A percentile compares a stretch with the other conserved stretches of the same genome.
phyloP scores from a whole-genome alignment of 2,329 filamentous ascomycete species.

The Cladophialophora bantiana region DNA sequence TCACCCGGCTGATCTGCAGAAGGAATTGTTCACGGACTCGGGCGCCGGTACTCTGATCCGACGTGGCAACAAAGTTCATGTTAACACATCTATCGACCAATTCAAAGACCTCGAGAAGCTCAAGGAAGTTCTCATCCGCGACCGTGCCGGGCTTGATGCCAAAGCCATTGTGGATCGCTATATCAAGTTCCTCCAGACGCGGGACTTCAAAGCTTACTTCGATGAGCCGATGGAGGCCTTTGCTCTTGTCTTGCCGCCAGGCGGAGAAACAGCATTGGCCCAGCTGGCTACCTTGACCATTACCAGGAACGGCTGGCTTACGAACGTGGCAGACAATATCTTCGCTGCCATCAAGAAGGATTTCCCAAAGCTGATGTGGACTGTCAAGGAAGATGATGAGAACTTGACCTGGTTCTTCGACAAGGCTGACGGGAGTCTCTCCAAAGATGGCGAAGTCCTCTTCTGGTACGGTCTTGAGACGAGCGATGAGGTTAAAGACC shows the following conservation, averaged over 20 bases:
- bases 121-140: conserved; percentile 81
- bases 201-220: conserved; percentile 90
- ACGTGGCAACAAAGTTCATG: conserved; percentile 86
- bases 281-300: conserved; percentile 91
- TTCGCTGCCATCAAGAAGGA: conserved; percentile 94
- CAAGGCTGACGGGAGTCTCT: conserved; percentile 91
- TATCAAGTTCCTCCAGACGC: conserved; percentile 75
- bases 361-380: conserved; percentile 89
- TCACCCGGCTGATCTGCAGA: conserved; percentile 92
- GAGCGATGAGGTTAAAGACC: conserved; percentile 77
- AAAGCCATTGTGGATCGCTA: conserved; percentile 86
- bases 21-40: conserved; percentile 95
- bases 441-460: conserved; percentile 83
- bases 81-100: conserved; percentile 72
- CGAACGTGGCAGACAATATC: conserved; percentile 93
- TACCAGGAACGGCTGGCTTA: conserved; percentile 92
- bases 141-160: conserved; percentile 81
- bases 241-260: conserved; percentile 81
- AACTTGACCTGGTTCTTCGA: conserved; percentile 98
- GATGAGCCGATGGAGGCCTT: conserved; percentile 94
- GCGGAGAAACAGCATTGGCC: conserved; percentile 69
- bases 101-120: conserved; percentile 78
- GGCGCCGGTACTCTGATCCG: conserved; percentile 93
- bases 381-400: conserved; percentile 94
- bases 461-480: conserved; percentile 95